Base-by-base conservation (phyloP, 2,329 filamentous ascomycete genomes). In the Beauveria sp. region DNA sequence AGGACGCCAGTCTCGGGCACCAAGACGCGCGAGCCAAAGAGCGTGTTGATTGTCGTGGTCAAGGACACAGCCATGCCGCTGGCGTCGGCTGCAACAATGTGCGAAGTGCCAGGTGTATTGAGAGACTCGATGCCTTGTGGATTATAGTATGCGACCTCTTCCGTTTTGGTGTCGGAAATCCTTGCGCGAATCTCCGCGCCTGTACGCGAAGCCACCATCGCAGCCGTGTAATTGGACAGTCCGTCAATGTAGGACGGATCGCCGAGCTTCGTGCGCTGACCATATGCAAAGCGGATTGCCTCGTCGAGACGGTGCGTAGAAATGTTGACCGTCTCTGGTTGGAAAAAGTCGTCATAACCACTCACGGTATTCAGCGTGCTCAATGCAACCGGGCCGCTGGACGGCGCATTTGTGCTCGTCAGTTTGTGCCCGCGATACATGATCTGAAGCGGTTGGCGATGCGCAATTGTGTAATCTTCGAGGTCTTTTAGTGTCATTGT, bases 281-380 rank as follows among this genome's bases (percentile, higher is more conserved):
- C 91, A 67, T 96, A 96, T 0, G 86, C 90, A 69, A 93, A 96
- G 8, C 89, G 80, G 63, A 96, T 88, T 1, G 90, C 88, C 77
- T 96, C 91, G 65, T 93, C 87, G n/a, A 96, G 76, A 0, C 88
- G 80, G 70, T 96, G 91, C 0, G 88, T 90, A 45, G 86, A 90
- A 0, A 91, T 70, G 65, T 82, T 81, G 53, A 77, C 76, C 2
- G 78, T 74, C 1, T 77, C 74, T 1, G 80, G 74, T 14, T 84
- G 75, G 20, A 84, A 86, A 53, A 93, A 86, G 24, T 78, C 79
- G 0, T 83, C 75, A 69, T 91, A 96, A 0, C 89, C 89, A 64
- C 87, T 82, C 48, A 93, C 75, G 26, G 88, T 89, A 62, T 95
- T 96, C 67, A 96, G 74, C 0, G 85, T 82, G n/a, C 84, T 85